These are phyloP conservation scores for Plasmodium inui DNA, from an alignment of 169 alveolate genomes.

Conservation along the genomic window DNA sequence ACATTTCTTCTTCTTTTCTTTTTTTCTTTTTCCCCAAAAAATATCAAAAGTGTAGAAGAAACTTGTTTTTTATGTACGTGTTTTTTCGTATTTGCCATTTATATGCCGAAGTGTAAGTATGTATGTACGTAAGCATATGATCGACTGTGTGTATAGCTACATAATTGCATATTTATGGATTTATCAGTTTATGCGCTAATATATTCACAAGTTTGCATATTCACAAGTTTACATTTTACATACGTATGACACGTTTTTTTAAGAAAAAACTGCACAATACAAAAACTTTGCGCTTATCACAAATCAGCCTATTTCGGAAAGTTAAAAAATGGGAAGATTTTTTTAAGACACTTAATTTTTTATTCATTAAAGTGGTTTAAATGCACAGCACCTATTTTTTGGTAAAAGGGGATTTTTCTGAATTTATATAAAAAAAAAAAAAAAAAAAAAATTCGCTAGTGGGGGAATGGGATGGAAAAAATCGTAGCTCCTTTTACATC, in stretches of 20 bases:
- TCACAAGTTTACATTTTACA: not conserved
- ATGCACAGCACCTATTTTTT: not conserved
- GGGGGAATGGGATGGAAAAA: not conserved
- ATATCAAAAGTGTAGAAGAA: not conserved
- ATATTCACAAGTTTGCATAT: not conserved
- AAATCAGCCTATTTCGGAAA: not conserved
- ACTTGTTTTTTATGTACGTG: not conserved
- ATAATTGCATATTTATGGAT: not conserved
- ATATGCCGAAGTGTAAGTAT: not conserved
- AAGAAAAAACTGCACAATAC: not conserved
- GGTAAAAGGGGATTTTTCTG: not conserved
- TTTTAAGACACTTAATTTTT: not conserved
- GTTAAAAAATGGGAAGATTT: not conserved
- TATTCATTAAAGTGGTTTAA: not conserved
- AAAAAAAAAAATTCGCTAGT: not conserved
- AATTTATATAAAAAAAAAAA: not conserved
- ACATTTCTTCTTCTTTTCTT: not conserved
- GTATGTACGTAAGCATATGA: not conserved
- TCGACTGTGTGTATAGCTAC: not conserved
- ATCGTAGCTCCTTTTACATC: not conserved
- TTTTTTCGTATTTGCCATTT: not conserved
- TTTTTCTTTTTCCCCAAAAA: not conserved
- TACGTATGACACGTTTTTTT: not conserved
- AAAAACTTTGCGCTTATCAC: not conserved
- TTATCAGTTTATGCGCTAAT: constrained; percentile 4